A percentile compares a stretch with the other conserved stretches of the same genome.
These are phyloP conservation scores for Malus asiatica DNA, from an alignment of 306 rosid species.

Conservation along the genomic window DNA sequence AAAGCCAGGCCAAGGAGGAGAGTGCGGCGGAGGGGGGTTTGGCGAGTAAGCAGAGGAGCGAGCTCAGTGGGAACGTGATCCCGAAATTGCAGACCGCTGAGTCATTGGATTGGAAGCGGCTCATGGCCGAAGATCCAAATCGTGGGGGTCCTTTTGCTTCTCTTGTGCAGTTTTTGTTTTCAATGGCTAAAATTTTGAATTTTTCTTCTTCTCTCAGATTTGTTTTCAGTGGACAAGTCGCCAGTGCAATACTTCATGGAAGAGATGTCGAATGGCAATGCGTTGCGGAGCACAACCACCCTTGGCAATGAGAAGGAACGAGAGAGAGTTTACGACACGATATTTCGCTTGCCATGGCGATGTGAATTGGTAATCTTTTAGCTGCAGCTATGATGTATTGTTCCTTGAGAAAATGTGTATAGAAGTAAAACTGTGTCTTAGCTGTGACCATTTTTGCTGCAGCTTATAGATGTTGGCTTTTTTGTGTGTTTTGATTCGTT, in stretches of 20 bases:
- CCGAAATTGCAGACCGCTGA: conserved; percentile 41
- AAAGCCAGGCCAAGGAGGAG: conserved; percentile 29
- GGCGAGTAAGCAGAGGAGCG: conserved; percentile 37
- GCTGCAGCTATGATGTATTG: background rate
- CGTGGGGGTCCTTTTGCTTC: conserved; percentile 47
- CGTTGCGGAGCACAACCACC: conserved; percentile 76
- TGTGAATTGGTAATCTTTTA: conserved; percentile 78
- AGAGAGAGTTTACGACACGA: conserved; percentile 89
- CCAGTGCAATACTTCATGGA: conserved; percentile 71
- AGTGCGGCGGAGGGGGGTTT: conserved; percentile 21
- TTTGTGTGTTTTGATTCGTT: conserved; percentile 96
- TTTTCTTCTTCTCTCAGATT: conserved; percentile 33
- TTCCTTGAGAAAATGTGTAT: conserved; percentile 13
- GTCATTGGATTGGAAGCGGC: conserved; percentile 85
- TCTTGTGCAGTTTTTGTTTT: background rate
- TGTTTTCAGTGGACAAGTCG: conserved; percentile 57
- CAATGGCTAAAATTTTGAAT: background rate
- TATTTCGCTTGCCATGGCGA: conserved; percentile 99
- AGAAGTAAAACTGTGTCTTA: conserved; percentile 12
- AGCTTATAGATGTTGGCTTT: conserved; percentile 96
- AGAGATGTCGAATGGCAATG: conserved; percentile 78
- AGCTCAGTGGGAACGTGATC: conserved; percentile 33
- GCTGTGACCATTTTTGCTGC: conserved; percentile 45
- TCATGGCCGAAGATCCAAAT: conserved; percentile 84
- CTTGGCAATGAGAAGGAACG: conserved; percentile 86